Evolutionary conservation across 2,329 filamentous ascomycete species (phyloP).

Genomic region (Ophiostoma ulmi): DNA sequence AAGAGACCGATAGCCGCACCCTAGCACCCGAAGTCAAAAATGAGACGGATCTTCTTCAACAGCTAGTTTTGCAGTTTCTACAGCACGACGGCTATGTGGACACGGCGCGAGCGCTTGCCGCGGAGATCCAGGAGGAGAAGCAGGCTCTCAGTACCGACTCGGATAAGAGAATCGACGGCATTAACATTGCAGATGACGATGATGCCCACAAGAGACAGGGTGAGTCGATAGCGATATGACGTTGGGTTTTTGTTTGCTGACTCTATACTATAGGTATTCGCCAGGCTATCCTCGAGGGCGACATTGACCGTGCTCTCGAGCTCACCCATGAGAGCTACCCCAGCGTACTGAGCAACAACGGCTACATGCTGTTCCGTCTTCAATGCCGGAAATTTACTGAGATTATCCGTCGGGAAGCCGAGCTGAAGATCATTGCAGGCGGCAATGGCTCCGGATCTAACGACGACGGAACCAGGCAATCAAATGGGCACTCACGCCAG

Average conservation of each 20-base stretch:
- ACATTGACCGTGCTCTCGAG: slow-evolving; percentile 86
- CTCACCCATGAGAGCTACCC: slow-evolving; percentile 75
- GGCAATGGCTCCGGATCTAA: neutral
- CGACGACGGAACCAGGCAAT: slow-evolving; percentile 1
- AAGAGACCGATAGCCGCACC: slow-evolving; percentile 47
- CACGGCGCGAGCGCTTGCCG: slow-evolving; percentile 79
- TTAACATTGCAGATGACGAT: slow-evolving; percentile 71
- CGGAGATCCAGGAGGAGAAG: slow-evolving; percentile 72
- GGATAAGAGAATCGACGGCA: slow-evolving; percentile 47
- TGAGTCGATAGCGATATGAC: slow-evolving; percentile 41
- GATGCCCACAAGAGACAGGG: slow-evolving; percentile 84
- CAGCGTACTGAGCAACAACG: slow-evolving; percentile 70
- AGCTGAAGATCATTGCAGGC: slow-evolving; percentile 46
- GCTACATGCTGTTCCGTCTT: slow-evolving; percentile 80
- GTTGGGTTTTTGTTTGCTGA: neutral
- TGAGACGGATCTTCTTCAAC: slow-evolving; percentile 75
- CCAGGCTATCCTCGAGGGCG: slow-evolving; percentile 78
- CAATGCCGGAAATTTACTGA: slow-evolving; percentile 91
- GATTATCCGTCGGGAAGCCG: slow-evolving; percentile 74
- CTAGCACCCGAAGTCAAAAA: slow-evolving; percentile 60
- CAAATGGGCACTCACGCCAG: slow-evolving; percentile 34
- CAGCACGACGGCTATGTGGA: slow-evolving; percentile 95
- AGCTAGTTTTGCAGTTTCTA: slow-evolving; percentile 77
- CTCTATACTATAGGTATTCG: slow-evolving; percentile 63
- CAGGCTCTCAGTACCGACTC: slow-evolving; percentile 60